phyloP scores from a whole-genome alignment of 805 yeast species.

The Lipomyces starkeyi region DNA sequence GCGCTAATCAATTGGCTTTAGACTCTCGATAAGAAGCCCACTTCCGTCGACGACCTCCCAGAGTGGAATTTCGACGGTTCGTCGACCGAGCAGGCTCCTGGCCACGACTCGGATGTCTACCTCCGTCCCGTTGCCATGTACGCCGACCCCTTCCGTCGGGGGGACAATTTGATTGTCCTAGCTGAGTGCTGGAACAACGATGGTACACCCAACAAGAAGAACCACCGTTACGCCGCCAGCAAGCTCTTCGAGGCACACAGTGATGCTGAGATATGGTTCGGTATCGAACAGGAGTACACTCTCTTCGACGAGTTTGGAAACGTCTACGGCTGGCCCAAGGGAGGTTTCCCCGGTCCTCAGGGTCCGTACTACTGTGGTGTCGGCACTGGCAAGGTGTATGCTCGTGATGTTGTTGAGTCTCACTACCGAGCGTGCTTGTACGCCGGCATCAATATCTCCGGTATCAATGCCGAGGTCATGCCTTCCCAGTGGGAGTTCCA shows the following conservation, averaged over 20 bases:
- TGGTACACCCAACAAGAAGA: conserved; percentile 98
- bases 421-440: conserved; percentile 98
- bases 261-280: conserved; percentile 90
- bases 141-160: conserved; percentile 97
- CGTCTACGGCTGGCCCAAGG: conserved; percentile 98
- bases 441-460: conserved; percentile 88
- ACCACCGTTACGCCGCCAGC: conserved; percentile 97
- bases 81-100: conserved; percentile 98
- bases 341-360: conserved; percentile 99
- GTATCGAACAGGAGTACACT: conserved; percentile 98
- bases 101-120: conserved; percentile 93
- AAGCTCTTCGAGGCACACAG: conserved; percentile 93
- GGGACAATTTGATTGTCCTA: conserved; percentile 93
- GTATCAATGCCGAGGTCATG: conserved; percentile 99
- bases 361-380: conserved; percentile 99
- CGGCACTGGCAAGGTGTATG: conserved; percentile 97
- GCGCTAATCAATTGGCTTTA: conserved; percentile 40
- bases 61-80: conserved; percentile 99
- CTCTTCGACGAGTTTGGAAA: conserved; percentile 87
- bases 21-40: conserved; percentile 73
- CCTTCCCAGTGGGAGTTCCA: conserved; percentile 99
- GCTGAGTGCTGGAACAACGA: conserved; percentile 98
- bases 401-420: conserved; percentile 98
- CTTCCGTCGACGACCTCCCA: conserved; percentile 83
- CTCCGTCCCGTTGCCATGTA: conserved; percentile 94